Evolutionary conservation across 805 yeast species (phyloP).

Genomic region (Pachysolen tannophilus): DNA sequence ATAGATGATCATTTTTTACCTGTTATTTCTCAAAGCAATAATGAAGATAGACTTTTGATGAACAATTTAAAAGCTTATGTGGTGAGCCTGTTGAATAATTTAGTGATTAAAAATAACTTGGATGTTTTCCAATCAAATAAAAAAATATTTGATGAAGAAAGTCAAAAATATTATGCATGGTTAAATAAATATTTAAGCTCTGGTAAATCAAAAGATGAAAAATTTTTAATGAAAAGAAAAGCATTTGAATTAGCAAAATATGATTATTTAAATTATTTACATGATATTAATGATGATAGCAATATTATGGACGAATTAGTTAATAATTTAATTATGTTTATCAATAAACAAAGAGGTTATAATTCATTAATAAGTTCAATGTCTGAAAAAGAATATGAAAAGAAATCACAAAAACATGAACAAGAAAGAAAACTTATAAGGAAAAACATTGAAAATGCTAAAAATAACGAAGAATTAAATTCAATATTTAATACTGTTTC

Average conservation of each 20-base stretch:
- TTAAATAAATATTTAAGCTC: constrained; percentile 24
- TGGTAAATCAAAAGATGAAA: constrained; percentile 24
- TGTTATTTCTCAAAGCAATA: constrained; percentile 8
- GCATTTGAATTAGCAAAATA: constrained; percentile 22
- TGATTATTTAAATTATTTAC: constrained; percentile 21
- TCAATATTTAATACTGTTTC: constrained; percentile 33
- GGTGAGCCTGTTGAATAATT: constrained; percentile 9
- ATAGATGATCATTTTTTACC: neutral
- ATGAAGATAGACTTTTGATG: constrained; percentile 10
- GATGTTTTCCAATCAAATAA: constrained; percentile 14
- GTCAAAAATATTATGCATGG: constrained; percentile 28
- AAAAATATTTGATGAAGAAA: constrained; percentile 26
- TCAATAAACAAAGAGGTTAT: neutral
- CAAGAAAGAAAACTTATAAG: constrained; percentile 13
- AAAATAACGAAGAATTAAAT: constrained; percentile 22
- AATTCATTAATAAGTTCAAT: neutral
- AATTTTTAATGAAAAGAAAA: constrained; percentile 21
- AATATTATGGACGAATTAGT: neutral
- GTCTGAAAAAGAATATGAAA: constrained; percentile 11
- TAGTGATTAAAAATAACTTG: constrained; percentile 8
- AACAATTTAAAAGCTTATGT: constrained; percentile 12
- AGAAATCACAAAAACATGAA: constrained; percentile 10
- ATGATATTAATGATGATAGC: constrained; percentile 12
- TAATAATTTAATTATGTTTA: constrained; percentile 2
- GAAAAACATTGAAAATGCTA: constrained; percentile 11